Base-by-base conservation (phyloP, 768 basidiomycete genomes). In the Xerocomellus intermedius region DNA sequence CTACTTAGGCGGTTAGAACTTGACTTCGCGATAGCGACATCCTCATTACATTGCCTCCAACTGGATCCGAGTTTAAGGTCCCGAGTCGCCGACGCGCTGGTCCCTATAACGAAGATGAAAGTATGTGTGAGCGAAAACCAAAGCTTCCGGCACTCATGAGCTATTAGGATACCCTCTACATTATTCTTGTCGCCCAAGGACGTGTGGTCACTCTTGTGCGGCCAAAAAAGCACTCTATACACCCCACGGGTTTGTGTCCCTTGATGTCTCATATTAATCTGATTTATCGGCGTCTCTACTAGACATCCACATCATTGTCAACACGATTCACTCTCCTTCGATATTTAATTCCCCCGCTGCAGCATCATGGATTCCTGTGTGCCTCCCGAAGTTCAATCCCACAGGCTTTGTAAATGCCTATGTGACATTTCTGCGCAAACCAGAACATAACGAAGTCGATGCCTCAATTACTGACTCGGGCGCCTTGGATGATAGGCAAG, bases 291-390 rank as follows among this genome's bases (percentile, higher is more conserved):
- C 21, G n/a, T 43, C 10, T 38, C 30, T 41, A 7, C 26, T 41
- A 63, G 97, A 98, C 66, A 83, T 99, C 19, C 94, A 97, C 66
- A 86, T 97, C 46, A 80, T 98, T 30, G 78, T 98, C 50, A 98
- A 96, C 67, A 96, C 94, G 3, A 82, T 98, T 8, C 82, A 89
- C 53, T 82, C 91, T 0, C 89, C 92, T 0, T 88, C 92, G 2
- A 84, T 89, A 59, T 76, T 79, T 55, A 89, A 85, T 66, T 89
- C 86, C 2, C 85, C 86, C 9, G 87, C 86, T 7, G 78, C 93
- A 8, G 89, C 94, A 14, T 88, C 89, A 7, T 99, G 94, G 93
- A 82, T 98, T 8, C 97, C 97, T 3, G 82, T 99, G 44, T 98
- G 97, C 69, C 81, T 99, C 4, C 96, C 97, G 0, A 94, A 94